These are phyloP conservation scores for Aspergillus eucalypticola DNA, from an alignment of 2,329 filamentous ascomycete genomes.

Conservation along the genomic window DNA sequence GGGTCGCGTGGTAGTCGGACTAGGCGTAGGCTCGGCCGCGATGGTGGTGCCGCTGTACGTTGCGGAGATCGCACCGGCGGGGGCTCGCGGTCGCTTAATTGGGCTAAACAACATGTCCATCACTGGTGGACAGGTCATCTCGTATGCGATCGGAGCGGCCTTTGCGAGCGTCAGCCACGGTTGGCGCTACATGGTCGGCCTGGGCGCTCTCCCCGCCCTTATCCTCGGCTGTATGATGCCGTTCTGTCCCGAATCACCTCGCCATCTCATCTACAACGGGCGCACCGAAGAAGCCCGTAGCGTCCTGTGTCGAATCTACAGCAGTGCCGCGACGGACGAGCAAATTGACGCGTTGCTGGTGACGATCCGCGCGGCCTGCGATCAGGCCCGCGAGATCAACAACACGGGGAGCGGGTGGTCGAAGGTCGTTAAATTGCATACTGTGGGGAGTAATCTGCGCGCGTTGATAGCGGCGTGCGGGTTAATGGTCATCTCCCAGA, in stretches of 20 bases:
- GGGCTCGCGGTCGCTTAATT: slow-evolving; percentile 45
- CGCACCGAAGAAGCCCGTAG: slow-evolving; percentile 31
- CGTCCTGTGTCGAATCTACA: slow-evolving; percentile 34
- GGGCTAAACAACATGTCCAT: slow-evolving; percentile 51
- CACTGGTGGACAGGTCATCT: slow-evolving; percentile 45
- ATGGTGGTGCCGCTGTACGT: slow-evolving; percentile 54
- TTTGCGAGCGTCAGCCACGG: slow-evolving; percentile 45
- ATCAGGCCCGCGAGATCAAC: slow-evolving; percentile 43
- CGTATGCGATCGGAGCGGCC: slow-evolving; percentile 46
- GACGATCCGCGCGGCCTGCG: slow-evolving; percentile 45
- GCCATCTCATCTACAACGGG: slow-evolving; percentile 25
- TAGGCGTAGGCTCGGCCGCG: slow-evolving; percentile 52
- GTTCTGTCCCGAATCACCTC: slow-evolving; percentile 43
- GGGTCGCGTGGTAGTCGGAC: slow-evolving; percentile 50
- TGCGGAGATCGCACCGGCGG: slow-evolving; percentile 53
- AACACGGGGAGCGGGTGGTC: slow-evolving; percentile 46
- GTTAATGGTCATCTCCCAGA: slow-evolving; percentile 50
- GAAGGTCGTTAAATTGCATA: slow-evolving; percentile 51
- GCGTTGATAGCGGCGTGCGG: slow-evolving; percentile 51
- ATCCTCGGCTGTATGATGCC: slow-evolving; percentile 47
- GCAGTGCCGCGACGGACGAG: slow-evolving; percentile 33
- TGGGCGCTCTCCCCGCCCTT: slow-evolving; percentile 51
- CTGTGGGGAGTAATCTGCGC: slow-evolving; percentile 36
- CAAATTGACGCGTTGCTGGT: slow-evolving; percentile 50
- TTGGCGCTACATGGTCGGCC: slow-evolving; percentile 55